Evolutionary conservation across 2,329 filamentous ascomycete genomes (phyloP).

Genomic region (Aspergillus flavus): DNA sequence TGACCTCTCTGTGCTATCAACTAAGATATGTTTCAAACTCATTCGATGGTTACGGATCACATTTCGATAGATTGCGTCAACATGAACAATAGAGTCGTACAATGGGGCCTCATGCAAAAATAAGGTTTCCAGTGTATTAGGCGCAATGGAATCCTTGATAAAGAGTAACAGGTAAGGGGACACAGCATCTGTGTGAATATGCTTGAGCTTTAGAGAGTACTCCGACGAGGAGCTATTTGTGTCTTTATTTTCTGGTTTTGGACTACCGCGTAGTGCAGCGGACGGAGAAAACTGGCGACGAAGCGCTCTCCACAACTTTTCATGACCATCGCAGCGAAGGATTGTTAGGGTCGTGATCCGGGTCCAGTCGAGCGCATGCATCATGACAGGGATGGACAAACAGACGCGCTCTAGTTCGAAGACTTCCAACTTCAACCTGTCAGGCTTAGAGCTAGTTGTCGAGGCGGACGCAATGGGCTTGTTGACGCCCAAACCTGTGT

Average conservation of each 20-base stretch:
- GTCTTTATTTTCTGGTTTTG: slow-evolving; percentile 13
- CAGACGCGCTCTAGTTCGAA: slow-evolving; percentile 75
- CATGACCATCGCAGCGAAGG: slow-evolving; percentile 71
- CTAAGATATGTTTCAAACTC: slow-evolving; percentile 72
- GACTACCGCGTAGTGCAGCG: slow-evolving; percentile 9
- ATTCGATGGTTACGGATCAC: slow-evolving; percentile 69
- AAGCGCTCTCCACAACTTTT: slow-evolving; percentile 74
- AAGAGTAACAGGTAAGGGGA: slow-evolving; percentile 71
- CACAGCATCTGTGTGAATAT: slow-evolving; percentile 74
- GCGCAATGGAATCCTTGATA: slow-evolving; percentile 74
- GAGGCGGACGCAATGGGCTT: neutral
- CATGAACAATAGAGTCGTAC: slow-evolving; percentile 61
- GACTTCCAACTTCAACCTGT: slow-evolving; percentile 64
- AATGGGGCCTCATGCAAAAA: slow-evolving; percentile 70
- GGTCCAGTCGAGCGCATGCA: slow-evolving; percentile 74
- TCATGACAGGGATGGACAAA: slow-evolving; percentile 71
- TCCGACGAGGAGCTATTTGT: slow-evolving; percentile 36
- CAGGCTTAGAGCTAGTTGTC: slow-evolving; percentile 3
- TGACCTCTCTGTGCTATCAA: slow-evolving; percentile 68
- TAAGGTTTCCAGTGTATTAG: slow-evolving; percentile 76
- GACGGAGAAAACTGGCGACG: slow-evolving; percentile 62
- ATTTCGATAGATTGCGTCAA: slow-evolving; percentile 71
- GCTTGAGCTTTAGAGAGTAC: slow-evolving; percentile 68
- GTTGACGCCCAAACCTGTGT: neutral
- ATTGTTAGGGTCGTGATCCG: slow-evolving; percentile 71